A percentile compares a stretch with the other conserved stretches of the same genome.
These are phyloP conservation scores for Warburgia ugandensis DNA, from an alignment of 164 flowering plant genomes.

Conservation along the genomic window DNA sequence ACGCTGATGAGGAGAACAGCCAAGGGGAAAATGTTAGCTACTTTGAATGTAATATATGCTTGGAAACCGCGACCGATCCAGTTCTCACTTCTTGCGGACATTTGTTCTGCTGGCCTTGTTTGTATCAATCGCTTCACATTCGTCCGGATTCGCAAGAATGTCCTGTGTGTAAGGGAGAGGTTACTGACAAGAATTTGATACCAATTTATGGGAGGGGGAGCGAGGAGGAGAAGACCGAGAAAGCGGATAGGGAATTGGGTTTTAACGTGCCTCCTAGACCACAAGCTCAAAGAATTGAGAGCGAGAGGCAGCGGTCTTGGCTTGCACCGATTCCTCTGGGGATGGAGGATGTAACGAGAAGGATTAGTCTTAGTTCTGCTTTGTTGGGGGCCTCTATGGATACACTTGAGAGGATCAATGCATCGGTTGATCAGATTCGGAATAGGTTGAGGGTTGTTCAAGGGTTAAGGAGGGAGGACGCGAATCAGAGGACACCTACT, in stretches of 20 bases:
- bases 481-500: too few relatives aligned
- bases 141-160: constrained; percentile 32
- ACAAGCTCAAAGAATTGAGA: not conserved
- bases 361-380: too few relatives aligned
- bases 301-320: not conserved
- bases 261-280: constrained; percentile 3
- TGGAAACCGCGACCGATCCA: constrained; percentile 25
- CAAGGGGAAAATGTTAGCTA: not conserved
- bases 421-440: too few relatives aligned
- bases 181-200: constrained; percentile 14
- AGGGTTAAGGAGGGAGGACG: too few relatives aligned
- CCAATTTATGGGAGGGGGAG: constrained; percentile 22
- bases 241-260: not conserved
- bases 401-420: too few relatives aligned
- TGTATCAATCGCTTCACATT: constrained; percentile 25
- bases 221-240: not conserved
- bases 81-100: constrained; percentile 32
- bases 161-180: constrained; percentile 29
- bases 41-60: constrained; percentile 28
- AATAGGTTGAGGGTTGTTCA: too few relatives aligned
- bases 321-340: too few relatives aligned
- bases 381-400: too few relatives aligned
- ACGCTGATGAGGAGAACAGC: not conserved
- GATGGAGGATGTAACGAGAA: too few relatives aligned
- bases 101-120: constrained; percentile 32